Conservation (phyloP, 495 filamentous ascomycete genomes). For the Clohesyomyces aquaticus region DNA sequence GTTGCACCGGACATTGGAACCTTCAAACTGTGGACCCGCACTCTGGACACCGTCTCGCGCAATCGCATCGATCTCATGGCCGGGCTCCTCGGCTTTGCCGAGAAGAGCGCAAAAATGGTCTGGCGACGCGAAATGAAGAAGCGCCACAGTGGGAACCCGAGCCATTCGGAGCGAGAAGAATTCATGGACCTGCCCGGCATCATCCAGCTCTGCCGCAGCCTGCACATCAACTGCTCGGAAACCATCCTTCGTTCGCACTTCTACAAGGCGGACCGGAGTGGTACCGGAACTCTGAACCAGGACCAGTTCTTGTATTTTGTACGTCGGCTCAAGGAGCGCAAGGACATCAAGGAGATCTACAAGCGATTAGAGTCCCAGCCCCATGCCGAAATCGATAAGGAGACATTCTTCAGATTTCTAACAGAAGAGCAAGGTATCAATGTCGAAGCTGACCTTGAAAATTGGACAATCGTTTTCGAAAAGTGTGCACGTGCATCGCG, state of each 20-base stretch:
- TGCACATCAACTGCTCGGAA: constrained; percentile 86
- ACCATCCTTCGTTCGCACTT: constrained; percentile 77
- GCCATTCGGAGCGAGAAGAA: constrained; percentile 62
- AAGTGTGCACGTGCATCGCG: constrained; percentile 70
- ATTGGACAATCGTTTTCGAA: constrained; percentile 76
- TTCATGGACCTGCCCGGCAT: constrained; percentile 75
- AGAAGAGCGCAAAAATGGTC: constrained; percentile 75
- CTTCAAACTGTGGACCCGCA: constrained; percentile 78
- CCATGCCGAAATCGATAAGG: constrained; percentile 66
- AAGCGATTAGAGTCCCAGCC: constrained; percentile 54
- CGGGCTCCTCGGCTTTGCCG: constrained; percentile 72
- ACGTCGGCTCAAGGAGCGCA: constrained; percentile 74
- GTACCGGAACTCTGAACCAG: constrained; percentile 68
- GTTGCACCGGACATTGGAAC: constrained; percentile 70
- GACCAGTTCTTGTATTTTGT: constrained; percentile 82
- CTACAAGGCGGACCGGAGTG: constrained; percentile 66
- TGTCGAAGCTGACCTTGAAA: constrained; percentile 62
- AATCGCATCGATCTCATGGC: constrained; percentile 88
- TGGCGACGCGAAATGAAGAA: constrained; percentile 87
- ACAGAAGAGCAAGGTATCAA: constrained; percentile 73
- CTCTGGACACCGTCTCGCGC: constrained; percentile 75
- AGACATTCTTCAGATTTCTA: constrained; percentile 71
- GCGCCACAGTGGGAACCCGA: constrained; percentile 60
- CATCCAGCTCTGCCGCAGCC: constrained; percentile 77
- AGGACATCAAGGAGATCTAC: constrained; percentile 77